A percentile compares a stretch with the other conserved stretches of the same genome.
These are phyloP conservation scores for Saturnispora serradocipensis DNA, from an alignment of 805 yeast species.

Conservation along the genomic window DNA sequence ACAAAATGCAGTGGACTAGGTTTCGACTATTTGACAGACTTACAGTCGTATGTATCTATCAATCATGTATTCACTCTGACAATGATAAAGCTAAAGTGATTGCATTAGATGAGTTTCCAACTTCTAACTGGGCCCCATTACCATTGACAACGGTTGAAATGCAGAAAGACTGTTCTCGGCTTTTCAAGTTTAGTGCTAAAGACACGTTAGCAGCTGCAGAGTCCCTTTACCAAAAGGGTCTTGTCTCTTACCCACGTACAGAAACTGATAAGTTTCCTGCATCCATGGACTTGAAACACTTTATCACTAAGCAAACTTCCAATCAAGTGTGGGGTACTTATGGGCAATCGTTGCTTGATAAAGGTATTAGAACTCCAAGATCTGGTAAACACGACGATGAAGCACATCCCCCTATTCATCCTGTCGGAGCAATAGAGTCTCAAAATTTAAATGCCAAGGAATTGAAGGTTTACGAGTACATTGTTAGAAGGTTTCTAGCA, in stretches of 20 bases:
- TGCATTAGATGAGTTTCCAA: constrained; percentile 48
- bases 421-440: constrained; percentile 27
- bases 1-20: constrained; percentile 62
- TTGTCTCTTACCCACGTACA: constrained; percentile 91
- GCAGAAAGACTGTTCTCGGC: constrained; percentile 75
- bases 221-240: constrained; percentile 74
- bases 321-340: constrained; percentile 64
- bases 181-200: constrained; percentile 72
- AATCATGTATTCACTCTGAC: constrained; percentile 45
- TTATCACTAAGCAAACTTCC: constrained; percentile 52
- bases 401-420: constrained; percentile 99
- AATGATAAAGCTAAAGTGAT: constrained; percentile 42
- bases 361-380: constrained; percentile 57
- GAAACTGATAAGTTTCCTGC: constrained; percentile 86
- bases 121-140: constrained; percentile 70
- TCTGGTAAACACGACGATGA: constrained; percentile 80
- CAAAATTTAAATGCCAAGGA: constrained; percentile 35
- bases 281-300: constrained; percentile 56
- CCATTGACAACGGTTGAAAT: constrained; percentile 93
- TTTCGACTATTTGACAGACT: constrained; percentile 66
- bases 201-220: constrained; percentile 74
- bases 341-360: constrained; percentile 37
- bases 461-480: constrained; percentile 73
- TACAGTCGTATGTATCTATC: constrained; percentile 54
- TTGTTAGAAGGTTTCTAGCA: constrained; percentile 79